These are phyloP conservation scores for Leccinellum luteum DNA, from an alignment of 768 basidiomycete genomes.

Conservation along the genomic window DNA sequence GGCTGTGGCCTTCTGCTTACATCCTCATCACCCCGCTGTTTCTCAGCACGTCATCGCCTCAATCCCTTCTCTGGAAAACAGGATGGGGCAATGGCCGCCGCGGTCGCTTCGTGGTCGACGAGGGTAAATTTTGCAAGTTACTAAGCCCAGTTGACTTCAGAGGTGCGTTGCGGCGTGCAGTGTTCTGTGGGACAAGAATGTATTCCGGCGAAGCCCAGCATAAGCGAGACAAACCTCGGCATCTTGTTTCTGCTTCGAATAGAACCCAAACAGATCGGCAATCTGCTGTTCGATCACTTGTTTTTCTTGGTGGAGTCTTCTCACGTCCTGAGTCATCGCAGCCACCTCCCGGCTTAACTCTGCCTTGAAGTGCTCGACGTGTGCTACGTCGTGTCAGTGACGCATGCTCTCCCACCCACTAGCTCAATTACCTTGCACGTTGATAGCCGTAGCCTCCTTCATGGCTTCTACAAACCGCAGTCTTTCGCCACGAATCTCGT, in stretches of 20 bases:
- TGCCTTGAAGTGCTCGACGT: slow-evolving; percentile 86
- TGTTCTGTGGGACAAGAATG: slow-evolving; percentile 16
- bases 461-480: slow-evolving; percentile 91
- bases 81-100: slow-evolving; percentile 32
- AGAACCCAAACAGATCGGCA: slow-evolving; percentile 69
- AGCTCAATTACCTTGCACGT: slow-evolving; percentile 61
- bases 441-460: slow-evolving; percentile 88
- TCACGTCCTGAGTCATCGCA: slow-evolving; percentile 71
- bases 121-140: slow-evolving; percentile 28
- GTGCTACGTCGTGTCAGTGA: slow-evolving; percentile 44
- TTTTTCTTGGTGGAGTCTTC: slow-evolving; percentile 61
- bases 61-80: slow-evolving; percentile 24
- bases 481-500: slow-evolving; percentile 83
- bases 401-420: not conserved
- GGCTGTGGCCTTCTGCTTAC: not conserved
- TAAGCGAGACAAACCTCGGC: slow-evolving; percentile 22
- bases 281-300: slow-evolving; percentile 68
- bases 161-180: slow-evolving; percentile 22
- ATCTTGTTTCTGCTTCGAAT: slow-evolving; percentile 60
- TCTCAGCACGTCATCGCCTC: not conserved
- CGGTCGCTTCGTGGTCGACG: slow-evolving; percentile 19
- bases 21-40: not conserved
- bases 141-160: slow-evolving; percentile 19
- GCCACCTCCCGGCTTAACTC: slow-evolving; percentile 74
- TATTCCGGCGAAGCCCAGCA: not conserved